phyloP scores from a whole-genome alignment of 73 alveolate species.

The Halteria grandinella region DNA sequence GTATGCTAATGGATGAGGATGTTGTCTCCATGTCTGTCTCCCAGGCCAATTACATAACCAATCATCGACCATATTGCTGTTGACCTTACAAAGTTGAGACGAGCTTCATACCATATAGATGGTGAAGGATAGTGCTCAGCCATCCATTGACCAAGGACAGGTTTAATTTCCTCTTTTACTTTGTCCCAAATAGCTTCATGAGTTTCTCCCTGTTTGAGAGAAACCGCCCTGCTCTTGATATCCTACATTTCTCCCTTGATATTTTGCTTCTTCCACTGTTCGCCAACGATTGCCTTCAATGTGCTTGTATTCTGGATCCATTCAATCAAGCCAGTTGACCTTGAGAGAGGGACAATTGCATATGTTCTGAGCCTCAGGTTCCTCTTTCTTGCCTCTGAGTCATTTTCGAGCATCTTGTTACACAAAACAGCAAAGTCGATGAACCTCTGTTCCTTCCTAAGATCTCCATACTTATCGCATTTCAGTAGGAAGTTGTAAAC shows the following conservation, averaged over 20 bases:
- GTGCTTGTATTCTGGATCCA: slow-evolving; percentile 83
- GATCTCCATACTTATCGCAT: slow-evolving; percentile 74
- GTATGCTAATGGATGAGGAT: slow-evolving; percentile 76
- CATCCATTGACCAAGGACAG: slow-evolving; percentile 80
- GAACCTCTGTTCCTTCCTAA: slow-evolving; percentile 79
- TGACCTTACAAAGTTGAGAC: slow-evolving; percentile 83
- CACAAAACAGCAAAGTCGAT: slow-evolving; percentile 60
- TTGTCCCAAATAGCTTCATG: slow-evolving; percentile 71
- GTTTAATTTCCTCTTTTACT: slow-evolving; percentile 72
- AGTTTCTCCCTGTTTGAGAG: slow-evolving; percentile 29
- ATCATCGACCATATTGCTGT: slow-evolving; percentile 96
- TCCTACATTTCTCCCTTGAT: slow-evolving; percentile 66
- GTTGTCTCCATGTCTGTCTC: slow-evolving; percentile 98
- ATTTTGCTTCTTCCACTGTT: slow-evolving; percentile 55
- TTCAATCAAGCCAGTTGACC: slow-evolving; percentile 76
- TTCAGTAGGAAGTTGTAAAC: slow-evolving; percentile 69
- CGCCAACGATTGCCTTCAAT: slow-evolving; percentile 62
- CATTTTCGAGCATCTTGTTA: slow-evolving; percentile 74
- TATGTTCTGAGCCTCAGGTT: slow-evolving; percentile 57
- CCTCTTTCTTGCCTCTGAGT: slow-evolving; percentile 62
- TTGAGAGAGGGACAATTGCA: slow-evolving; percentile 70
- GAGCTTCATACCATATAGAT: slow-evolving; percentile 84
- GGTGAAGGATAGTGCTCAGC: slow-evolving; percentile 81
- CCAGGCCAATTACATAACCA: slow-evolving; percentile 93
- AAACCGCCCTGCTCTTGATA: slow-evolving; percentile 20